Percentiles rank a stretch among this genome's conserved stretches.
These are phyloP conservation scores for Botrytis galanthina DNA, from an alignment of 2,329 filamentous ascomycete genomes.

Conservation along the genomic window DNA sequence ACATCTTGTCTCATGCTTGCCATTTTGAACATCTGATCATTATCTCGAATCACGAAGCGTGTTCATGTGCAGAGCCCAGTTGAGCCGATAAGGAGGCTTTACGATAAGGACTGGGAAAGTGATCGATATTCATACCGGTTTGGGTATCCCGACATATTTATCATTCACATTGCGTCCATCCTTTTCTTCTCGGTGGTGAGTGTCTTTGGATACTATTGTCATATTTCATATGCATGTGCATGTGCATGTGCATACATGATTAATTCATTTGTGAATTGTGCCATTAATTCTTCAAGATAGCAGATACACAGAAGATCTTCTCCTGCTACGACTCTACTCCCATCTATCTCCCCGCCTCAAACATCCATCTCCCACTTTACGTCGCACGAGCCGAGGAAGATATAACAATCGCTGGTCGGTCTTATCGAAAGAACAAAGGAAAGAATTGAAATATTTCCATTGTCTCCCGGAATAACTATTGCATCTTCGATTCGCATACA, in stretches of 20 bases:
- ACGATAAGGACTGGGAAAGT: constrained; percentile 5
- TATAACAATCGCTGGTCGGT: neutral
- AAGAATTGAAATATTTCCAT: neutral
- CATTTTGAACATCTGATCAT: constrained; percentile 3
- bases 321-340: neutral
- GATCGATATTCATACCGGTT: neutral
- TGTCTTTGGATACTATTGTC: neutral
- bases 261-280: neutral
- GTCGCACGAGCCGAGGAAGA: constrained; percentile 3
- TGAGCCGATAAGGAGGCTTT: constrained; percentile 8
- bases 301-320: neutral
- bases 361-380: neutral
- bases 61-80: constrained; percentile 8
- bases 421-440: constrained; percentile 4
- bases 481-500: constrained; percentile 1
- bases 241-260: neutral
- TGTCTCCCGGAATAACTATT: constrained; percentile 4
- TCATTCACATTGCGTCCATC: neutral
- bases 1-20: neutral
- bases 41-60: constrained; percentile 1
- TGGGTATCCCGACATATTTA: neutral
- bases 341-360: neutral
- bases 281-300: neutral
- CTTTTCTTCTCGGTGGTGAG: neutral
- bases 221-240: neutral